These are phyloP conservation scores for Colletotrichum spaethianum DNA, from an alignment of 2,329 filamentous ascomycete genomes.

Conservation along the genomic window DNA sequence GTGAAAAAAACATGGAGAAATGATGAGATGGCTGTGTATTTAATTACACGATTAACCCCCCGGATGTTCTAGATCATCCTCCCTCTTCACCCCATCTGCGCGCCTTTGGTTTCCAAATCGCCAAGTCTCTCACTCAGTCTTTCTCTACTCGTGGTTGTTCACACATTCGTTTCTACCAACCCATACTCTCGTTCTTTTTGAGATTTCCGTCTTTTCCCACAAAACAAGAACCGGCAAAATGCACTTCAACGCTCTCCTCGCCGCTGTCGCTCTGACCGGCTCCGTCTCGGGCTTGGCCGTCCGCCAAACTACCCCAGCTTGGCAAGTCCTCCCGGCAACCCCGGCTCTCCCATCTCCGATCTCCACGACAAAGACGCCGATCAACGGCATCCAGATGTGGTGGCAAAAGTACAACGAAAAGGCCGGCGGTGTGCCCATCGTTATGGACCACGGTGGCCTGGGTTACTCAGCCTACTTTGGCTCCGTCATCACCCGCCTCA, in stretches of 20 bases:
- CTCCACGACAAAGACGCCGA: conserved; percentile 45
- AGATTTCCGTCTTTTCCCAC: not conserved
- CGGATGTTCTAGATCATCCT: not conserved
- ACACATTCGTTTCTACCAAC: not conserved
- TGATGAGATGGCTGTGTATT: conserved; percentile 7
- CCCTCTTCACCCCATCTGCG: not conserved
- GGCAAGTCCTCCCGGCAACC: conserved; percentile 54
- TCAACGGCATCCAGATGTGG: conserved; percentile 58
- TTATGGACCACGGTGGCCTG: conserved; percentile 58
- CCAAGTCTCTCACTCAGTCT: conserved; percentile 31
- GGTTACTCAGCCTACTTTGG: conserved; percentile 59
- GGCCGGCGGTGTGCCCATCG: conserved; percentile 51
- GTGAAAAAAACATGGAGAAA: not conserved
- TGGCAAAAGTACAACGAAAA: conserved; percentile 57
- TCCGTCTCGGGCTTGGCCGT: conserved; percentile 44
- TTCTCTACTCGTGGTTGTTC: conserved; percentile 8
- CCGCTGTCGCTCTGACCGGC: conserved; percentile 19
- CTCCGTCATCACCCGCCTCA: conserved; percentile 52
- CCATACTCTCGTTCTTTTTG: not conserved
- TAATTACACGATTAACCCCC: conserved; percentile 1
- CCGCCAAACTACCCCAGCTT: conserved; percentile 48
- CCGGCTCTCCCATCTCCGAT: conserved; percentile 55
- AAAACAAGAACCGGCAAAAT: not conserved
- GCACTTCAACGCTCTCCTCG: conserved; percentile 27
- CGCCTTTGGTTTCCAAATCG: conserved; percentile 14